Evolutionary conservation across 768 basidiomycete genomes (phyloP).

Genomic region (Xerocomellus chrysenteron): DNA sequence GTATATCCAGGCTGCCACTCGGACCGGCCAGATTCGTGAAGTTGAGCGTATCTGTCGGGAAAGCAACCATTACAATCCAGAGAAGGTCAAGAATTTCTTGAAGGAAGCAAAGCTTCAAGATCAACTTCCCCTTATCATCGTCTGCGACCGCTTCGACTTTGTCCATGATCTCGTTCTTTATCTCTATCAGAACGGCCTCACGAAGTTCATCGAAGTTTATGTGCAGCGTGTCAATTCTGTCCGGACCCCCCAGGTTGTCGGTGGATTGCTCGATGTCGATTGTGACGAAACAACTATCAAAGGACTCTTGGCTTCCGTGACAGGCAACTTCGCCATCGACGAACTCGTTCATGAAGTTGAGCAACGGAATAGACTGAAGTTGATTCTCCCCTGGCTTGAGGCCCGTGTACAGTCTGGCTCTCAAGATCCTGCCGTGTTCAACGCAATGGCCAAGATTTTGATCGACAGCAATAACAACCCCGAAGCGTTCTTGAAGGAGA

Average conservation of each 20-base stretch:
- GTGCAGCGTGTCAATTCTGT: slow-evolving; percentile 98
- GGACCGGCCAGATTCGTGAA: slow-evolving; percentile 97
- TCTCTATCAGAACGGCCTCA: slow-evolving; percentile 95
- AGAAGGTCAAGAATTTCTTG: slow-evolving; percentile 99
- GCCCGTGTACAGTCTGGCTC: slow-evolving; percentile 90
- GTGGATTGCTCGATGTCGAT: slow-evolving; percentile 95
- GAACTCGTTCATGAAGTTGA: slow-evolving; percentile 98
- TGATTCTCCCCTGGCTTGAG: slow-evolving; percentile 97
- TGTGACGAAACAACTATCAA: slow-evolving; percentile 97
- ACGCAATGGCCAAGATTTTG: slow-evolving; percentile 97
- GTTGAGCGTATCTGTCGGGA: slow-evolving; percentile 99
- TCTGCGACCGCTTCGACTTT: slow-evolving; percentile 99
- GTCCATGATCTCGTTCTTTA: slow-evolving; percentile 99
- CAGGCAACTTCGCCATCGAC: slow-evolving; percentile 96
- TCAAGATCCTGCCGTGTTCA: slow-evolving; percentile 92
- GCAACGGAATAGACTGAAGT: slow-evolving; percentile 90
- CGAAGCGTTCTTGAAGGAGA: slow-evolving; percentile 96
- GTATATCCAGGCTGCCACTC: slow-evolving; percentile 98
- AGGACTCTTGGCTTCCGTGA: slow-evolving; percentile 87
- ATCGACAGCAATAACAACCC: slow-evolving; percentile 99
- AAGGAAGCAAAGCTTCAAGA: slow-evolving; percentile 97
- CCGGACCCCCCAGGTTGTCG: slow-evolving; percentile 94
- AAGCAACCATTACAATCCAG: slow-evolving; percentile 96
- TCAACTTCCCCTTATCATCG: slow-evolving; percentile 98
- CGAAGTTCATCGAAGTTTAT: slow-evolving; percentile 99